Percentiles rank a stretch among this genome's conserved stretches.
Evolutionary conservation across 129 eudicot genomes (phyloP).

Genomic region (Saposhnikovia divaricata): DNA sequence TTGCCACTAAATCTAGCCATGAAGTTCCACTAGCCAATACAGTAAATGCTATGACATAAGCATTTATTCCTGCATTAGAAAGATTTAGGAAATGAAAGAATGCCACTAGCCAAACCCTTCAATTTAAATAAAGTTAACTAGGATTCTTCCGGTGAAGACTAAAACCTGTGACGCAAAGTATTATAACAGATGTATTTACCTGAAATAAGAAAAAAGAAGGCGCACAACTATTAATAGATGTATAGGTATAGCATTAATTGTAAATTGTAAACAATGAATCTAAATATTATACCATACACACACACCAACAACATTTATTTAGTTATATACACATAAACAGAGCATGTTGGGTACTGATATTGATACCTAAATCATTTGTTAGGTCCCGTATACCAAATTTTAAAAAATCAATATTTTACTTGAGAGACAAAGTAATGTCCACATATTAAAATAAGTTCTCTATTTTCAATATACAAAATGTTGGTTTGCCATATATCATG

Average conservation of each 20-base stretch:
- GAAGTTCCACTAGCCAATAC: conserved; percentile 92
- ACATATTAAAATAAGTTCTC: not conserved
- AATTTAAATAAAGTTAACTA: not conserved
- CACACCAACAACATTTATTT: not conserved
- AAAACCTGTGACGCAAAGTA: conserved; percentile 76
- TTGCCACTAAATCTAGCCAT: conserved; percentile 96
- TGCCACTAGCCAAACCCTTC: not conserved
- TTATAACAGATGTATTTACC: conserved; percentile 47
- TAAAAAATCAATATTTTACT: not conserved
- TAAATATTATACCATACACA: not conserved
- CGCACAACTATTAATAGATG: not conserved
- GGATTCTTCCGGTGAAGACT: not conserved
- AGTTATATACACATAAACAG: not conserved
- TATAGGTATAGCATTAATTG: not conserved
- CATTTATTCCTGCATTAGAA: conserved; percentile 56
- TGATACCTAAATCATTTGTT: not conserved
- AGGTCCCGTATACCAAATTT: not conserved
- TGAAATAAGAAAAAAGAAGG: conserved; percentile 14
- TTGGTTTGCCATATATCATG: not conserved
- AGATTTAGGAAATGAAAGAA: not conserved
- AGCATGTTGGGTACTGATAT: not conserved
- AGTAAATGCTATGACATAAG: conserved; percentile 81
- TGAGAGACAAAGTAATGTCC: not conserved
- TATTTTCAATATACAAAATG: not conserved
- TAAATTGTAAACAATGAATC: not conserved